Conservation (phyloP, 164 flowering plant genomes). For the Aristolochia fimbriata region DNA sequence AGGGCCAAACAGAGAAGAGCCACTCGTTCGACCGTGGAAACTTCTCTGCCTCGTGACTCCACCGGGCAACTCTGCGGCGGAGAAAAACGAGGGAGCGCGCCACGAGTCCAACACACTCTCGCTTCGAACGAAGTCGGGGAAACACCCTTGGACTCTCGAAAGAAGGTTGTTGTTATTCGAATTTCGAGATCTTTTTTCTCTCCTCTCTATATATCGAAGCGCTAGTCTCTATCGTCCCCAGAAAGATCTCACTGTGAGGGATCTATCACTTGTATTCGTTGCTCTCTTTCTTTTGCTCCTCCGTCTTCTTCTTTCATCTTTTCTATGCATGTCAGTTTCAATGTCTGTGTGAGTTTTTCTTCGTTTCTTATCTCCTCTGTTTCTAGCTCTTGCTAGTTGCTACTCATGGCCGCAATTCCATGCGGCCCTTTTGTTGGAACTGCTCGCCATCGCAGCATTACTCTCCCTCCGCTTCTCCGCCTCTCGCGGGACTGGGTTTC, state of each 20-base stretch:
- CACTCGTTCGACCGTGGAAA: neutral
- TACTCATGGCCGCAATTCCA: conserved; percentile 5
- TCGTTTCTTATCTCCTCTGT: neutral
- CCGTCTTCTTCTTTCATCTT: neutral
- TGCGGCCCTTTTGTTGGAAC: neutral
- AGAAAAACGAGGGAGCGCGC: neutral
- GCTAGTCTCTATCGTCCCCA: neutral
- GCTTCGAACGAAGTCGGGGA: too few relatives aligned
- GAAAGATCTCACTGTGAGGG: neutral
- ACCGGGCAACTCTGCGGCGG: neutral
- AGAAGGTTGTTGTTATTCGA: neutral
- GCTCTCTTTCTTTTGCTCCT: neutral
- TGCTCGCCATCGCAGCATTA: too few relatives aligned
- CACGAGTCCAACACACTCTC: conserved; percentile 1
- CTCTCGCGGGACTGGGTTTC: neutral
- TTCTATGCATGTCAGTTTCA: too few relatives aligned
- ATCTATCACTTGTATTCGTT: neutral
- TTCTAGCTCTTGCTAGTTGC: neutral
- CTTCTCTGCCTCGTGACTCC: neutral
- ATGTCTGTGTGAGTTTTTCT: too few relatives aligned
- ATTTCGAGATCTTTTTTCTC: too few relatives aligned
- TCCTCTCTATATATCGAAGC: neutral
- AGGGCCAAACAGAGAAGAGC: neutral
- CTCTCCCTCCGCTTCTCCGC: too few relatives aligned
- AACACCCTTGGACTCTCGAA: neutral